Evolutionary conservation across 371 early-diverging fungal species (phyloP).

Genomic region (Mucor saturninus): DNA sequence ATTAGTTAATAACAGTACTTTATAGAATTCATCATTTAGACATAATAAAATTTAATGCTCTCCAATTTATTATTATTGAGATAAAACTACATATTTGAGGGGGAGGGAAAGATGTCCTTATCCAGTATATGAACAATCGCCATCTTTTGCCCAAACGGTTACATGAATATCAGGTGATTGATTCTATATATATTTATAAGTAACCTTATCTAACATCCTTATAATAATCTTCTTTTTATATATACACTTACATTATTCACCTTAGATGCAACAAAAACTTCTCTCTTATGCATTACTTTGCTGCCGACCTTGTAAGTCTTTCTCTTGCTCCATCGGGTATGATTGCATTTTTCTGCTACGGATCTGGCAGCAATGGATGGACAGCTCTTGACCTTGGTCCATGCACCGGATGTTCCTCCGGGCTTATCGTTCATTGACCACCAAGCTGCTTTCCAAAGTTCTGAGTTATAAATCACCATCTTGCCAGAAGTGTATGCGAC

Average conservation of each 20-base stretch:
- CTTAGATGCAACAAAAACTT: slow-evolving; percentile 2
- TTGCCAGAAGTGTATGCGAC: slow-evolving; percentile 26
- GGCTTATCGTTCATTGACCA: slow-evolving; percentile 56
- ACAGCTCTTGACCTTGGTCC: slow-evolving; percentile 35
- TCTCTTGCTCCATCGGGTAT: slow-evolving; percentile 7
- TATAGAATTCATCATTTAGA: slow-evolving; percentile 11
- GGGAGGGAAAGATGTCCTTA: no score
- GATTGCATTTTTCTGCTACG: neutral
- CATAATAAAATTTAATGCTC: no score
- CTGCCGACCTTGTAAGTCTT: slow-evolving; percentile 8
- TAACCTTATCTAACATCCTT: neutral
- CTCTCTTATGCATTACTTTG: slow-evolving; percentile 5
- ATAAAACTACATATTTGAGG: no score
- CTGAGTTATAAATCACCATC: slow-evolving; percentile 42
- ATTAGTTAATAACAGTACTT: slow-evolving; percentile 23
- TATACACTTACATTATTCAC: slow-evolving; percentile 1
- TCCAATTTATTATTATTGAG: no score
- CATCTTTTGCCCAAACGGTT: slow-evolving; percentile 8
- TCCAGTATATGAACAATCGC: neutral
- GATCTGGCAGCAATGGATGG: slow-evolving; percentile 1
- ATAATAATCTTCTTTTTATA: neutral
- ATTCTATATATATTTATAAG: neutral
- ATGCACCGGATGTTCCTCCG: slow-evolving; percentile 37
- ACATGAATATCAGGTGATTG: slow-evolving; percentile 10
- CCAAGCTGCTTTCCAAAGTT: slow-evolving; percentile 52